These are phyloP conservation scores for Tillandsia fasciculata DNA, from an alignment of 176 grass and related monocot species.

Conservation along the genomic window DNA sequence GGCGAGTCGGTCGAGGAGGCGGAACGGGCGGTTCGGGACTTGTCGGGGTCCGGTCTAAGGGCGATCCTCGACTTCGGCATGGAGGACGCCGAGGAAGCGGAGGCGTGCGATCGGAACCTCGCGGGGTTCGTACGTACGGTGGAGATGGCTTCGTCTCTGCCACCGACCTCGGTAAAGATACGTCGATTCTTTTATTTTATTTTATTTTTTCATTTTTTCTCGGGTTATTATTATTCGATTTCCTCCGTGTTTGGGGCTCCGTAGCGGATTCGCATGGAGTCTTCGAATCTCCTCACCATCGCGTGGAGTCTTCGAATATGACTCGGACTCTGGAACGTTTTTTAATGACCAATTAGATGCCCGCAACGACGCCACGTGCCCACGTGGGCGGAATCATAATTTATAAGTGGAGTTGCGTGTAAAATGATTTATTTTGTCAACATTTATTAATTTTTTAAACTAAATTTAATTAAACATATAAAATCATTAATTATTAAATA, in stretches of 20 bases:
- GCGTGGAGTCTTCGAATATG: neutral
- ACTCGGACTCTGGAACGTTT: neutral
- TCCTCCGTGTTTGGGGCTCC: neutral
- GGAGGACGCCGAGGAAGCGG: constrained; percentile 72
- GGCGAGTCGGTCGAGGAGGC: constrained; percentile 68
- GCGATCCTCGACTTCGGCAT: constrained; percentile 82
- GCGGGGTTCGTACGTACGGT: constrained; percentile 48
- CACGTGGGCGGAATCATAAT: neutral
- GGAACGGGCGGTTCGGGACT: constrained; percentile 28
- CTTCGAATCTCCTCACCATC: too few species aligned
- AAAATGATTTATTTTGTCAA: too few species aligned
- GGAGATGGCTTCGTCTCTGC: constrained; percentile 45
- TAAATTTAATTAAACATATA: too few species aligned
- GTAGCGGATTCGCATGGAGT: neutral
- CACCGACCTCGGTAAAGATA: constrained; percentile 53
- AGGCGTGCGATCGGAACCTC: constrained; percentile 54
- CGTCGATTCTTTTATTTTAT: neutral
- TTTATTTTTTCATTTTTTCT: too few species aligned
- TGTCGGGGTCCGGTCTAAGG: constrained; percentile 47
- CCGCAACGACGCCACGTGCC: neutral
- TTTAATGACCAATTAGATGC: neutral
- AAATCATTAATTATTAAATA: too few species aligned
- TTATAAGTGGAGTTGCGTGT: neutral
- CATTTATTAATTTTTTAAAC: too few species aligned
- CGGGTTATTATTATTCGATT: too few species aligned